Percentiles rank a stretch among this genome's conserved stretches.
These are phyloP conservation scores for Haplosporangium gracile DNA, from an alignment of 192 early-diverging fungal species.

Conservation along the genomic window DNA sequence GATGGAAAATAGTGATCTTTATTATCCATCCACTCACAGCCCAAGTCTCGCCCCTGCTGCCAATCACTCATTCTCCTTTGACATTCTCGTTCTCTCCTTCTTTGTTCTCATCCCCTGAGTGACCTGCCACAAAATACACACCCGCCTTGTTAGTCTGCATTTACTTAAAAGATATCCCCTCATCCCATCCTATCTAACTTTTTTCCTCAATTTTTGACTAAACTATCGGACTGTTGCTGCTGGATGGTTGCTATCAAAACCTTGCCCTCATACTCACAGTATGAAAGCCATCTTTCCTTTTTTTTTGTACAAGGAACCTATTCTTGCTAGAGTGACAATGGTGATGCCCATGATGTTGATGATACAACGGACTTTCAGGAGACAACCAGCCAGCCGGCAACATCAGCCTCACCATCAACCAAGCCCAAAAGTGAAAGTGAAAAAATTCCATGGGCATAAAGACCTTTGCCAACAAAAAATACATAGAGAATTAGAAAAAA, in stretches of 20 bases:
- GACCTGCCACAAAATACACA: background rate
- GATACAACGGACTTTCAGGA: conserved; percentile 2
- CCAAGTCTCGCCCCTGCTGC: conserved; percentile 3
- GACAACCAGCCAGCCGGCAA: background rate
- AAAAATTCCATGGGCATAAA: background rate
- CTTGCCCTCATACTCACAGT: background rate
- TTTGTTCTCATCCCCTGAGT: background rate
- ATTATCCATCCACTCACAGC: background rate
- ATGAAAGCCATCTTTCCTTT: too few species aligned
- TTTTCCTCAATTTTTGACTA: background rate
- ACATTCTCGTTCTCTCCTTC: background rate
- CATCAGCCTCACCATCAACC: background rate
- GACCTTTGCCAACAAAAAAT: background rate
- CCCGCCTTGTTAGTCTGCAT: background rate
- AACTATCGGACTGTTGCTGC: background rate
- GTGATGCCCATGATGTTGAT: background rate
- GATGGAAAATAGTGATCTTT: background rate
- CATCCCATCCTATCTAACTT: background rate
- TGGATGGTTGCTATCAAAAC: background rate
- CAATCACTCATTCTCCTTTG: background rate
- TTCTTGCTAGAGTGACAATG: background rate
- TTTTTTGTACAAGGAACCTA: background rate
- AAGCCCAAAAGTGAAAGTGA: background rate
- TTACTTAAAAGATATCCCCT: too few species aligned
- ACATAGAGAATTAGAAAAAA: background rate